A percentile compares a stretch with the other conserved stretches of the same genome.
Evolutionary conservation across 1,284 basidiomycete genomes (phyloP).

Genomic region (Singerocomus rubriflavus): DNA sequence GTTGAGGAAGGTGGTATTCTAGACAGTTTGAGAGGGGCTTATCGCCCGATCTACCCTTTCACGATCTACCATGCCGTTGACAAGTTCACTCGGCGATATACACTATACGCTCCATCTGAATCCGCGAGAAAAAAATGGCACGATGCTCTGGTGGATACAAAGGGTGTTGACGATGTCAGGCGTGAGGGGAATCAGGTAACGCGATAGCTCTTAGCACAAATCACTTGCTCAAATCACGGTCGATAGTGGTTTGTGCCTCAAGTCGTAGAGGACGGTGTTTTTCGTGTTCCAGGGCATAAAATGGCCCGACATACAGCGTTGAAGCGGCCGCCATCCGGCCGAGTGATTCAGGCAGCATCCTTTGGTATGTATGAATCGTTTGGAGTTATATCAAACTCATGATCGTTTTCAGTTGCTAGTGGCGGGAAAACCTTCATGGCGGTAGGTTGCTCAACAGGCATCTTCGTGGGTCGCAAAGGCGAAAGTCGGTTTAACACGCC

Average conservation of each 20-base stretch:
- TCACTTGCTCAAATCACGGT: constrained; percentile 8
- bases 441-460: constrained; percentile 59
- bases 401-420: constrained; percentile 31
- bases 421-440: constrained; percentile 54
- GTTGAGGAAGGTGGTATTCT: constrained; percentile 56
- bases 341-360: constrained; percentile 52
- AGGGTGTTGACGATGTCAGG: constrained; percentile 55
- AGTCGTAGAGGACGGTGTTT: constrained; percentile 56
- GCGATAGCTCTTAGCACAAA: background rate
- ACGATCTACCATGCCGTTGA: constrained; percentile 67
- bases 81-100: constrained; percentile 58
- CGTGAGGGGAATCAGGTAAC: constrained; percentile 70
- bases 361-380: constrained; percentile 48
- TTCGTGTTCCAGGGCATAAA: constrained; percentile 44
- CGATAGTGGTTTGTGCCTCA: constrained; percentile 63
- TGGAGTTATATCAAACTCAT: background rate
- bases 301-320: constrained; percentile 29
- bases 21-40: constrained; percentile 49
- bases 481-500: constrained; percentile 39
- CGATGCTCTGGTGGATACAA: constrained; percentile 54
- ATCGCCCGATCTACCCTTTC: constrained; percentile 65
- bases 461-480: constrained; percentile 59
- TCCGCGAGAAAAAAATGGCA: constrained; percentile 58
- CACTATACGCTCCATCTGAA: constrained; percentile 63
- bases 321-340: constrained; percentile 49